Evolutionary conservation across 2,329 filamentous ascomycete species (phyloP), one percentile per base, ranked within the genome.

Genomic region (Talaromyces verruculosus): DNA sequence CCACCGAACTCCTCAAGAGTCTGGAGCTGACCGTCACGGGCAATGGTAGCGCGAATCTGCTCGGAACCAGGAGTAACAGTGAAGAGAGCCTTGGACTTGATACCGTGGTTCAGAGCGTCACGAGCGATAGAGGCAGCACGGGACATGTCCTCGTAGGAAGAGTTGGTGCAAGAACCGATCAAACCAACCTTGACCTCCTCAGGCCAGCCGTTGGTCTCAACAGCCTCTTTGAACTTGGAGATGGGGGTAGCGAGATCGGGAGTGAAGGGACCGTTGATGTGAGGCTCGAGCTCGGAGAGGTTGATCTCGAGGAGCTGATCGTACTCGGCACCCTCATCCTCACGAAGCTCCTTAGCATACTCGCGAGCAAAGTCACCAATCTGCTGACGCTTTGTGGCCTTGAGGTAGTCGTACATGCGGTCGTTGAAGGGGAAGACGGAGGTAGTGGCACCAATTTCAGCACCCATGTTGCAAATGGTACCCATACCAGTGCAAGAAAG

Each of bases 221-320:
- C 94, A 72, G 92, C 92, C 76, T 96, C 90, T 82, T 91, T 92
- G 84, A 98, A 97, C 85, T 97, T 95, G 83, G 92, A 97, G 79
- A 99, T 96, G 61, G 95, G 95, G 7, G 95, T 98, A 65, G 93
- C 93, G 82, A 99, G 86, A 88, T 99, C 95, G 68, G 95, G 95
- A 33, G 95, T 99, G 88, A 98, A 98, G 70, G 95, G 95, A 71
- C 95, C 95, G 85, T 99, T 99, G 84, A 99, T 93, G 80, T 98
- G 92, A 71, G 95, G 95, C 85, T 99, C 95, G 59, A 99, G 90
- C 81, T 94, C 91, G 67, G 88, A 90, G 64, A 99, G 88, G 85
- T 99, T 94, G 83, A 99, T 92, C 83, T 97, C 94, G 75, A 98
- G 92, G 72, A 97, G 81, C 83, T 98, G 87, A 80, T 99, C 95